These are phyloP conservation scores for Leccinum insigne DNA, from an alignment of 1,284 basidiomycete species.

Conservation along the genomic window DNA sequence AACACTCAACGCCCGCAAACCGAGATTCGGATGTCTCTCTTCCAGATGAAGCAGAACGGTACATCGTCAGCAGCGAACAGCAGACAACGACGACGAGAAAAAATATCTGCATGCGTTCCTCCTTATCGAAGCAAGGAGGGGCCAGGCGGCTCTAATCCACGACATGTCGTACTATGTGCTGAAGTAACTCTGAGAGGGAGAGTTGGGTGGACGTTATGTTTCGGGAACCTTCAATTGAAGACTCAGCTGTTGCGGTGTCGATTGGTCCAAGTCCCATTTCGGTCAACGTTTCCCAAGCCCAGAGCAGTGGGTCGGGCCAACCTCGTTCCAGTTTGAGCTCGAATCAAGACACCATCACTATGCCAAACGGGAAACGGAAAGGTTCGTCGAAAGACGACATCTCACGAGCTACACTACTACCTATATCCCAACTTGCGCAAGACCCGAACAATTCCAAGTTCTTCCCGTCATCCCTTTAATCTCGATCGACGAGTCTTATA, in stretches of 20 bases:
- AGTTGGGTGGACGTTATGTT: slow-evolving; percentile 92
- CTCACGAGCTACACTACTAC: slow-evolving; percentile 55
- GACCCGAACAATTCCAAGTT: slow-evolving; percentile 63
- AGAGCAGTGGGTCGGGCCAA: slow-evolving; percentile 33
- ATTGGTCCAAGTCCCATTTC: slow-evolving; percentile 30
- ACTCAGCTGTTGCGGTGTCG: slow-evolving; percentile 37
- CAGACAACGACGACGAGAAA: no score
- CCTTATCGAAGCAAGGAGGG: slow-evolving; percentile 14
- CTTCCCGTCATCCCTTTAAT: slow-evolving; percentile 45
- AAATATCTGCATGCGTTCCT: no score
- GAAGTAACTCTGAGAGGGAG: slow-evolving; percentile 66
- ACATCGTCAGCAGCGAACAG: no score
- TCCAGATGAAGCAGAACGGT: no score
- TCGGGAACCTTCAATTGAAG: slow-evolving; percentile 70
- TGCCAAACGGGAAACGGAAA: slow-evolving; percentile 40
- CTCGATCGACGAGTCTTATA: slow-evolving; percentile 40
- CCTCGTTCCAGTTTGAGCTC: slow-evolving; percentile 65
- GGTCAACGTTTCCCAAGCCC: slow-evolving; percentile 23
- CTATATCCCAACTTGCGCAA: slow-evolving; percentile 56
- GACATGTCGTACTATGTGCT: no score
- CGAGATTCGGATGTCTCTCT: slow-evolving; percentile 19
- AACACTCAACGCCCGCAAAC: slow-evolving; percentile 32
- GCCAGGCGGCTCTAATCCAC: slow-evolving; percentile 38
- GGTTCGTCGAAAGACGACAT: slow-evolving; percentile 65
- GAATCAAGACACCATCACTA: slow-evolving; percentile 37